These are phyloP conservation scores for Phytophthora brassicae DNA, from an alignment of 352 stramenopile species.

Conservation along the genomic window DNA sequence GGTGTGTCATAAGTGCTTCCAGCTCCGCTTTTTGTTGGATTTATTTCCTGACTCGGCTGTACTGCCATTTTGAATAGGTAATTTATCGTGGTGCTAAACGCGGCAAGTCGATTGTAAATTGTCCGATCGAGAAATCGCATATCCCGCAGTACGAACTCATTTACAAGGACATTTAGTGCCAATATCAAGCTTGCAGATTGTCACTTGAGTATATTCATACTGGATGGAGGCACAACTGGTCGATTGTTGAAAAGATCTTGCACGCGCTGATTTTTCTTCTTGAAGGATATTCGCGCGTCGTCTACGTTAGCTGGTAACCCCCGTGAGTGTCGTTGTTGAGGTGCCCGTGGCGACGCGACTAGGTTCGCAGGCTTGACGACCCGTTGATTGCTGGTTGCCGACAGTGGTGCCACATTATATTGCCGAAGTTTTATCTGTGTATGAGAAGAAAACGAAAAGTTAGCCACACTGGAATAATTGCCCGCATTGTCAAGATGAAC, in stretches of 20 bases:
- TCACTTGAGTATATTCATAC: slow-evolving; percentile 34
- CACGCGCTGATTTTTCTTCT: slow-evolving; percentile 57
- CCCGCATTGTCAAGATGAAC: background rate
- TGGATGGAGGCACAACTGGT: slow-evolving; percentile 38
- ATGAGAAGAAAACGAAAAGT: background rate
- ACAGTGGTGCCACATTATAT: slow-evolving; percentile 36
- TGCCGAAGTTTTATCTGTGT: slow-evolving; percentile 61
- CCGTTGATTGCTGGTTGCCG: slow-evolving; percentile 18
- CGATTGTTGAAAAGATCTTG: slow-evolving; percentile 60
- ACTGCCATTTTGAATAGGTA: slow-evolving; percentile 44
- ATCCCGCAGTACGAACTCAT: slow-evolving; percentile 84
- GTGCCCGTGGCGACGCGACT: background rate
- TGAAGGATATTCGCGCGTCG: slow-evolving; percentile 42
- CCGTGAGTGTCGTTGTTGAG: slow-evolving; percentile 28
- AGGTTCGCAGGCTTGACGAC: slow-evolving; percentile 1
- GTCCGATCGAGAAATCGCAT: slow-evolving; percentile 71
- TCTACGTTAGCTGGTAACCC: slow-evolving; percentile 28
- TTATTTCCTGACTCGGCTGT: slow-evolving; percentile 1
- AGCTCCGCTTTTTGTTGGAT: no score
- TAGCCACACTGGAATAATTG: background rate
- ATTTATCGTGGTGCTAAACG: slow-evolving; percentile 79
- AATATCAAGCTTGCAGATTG: background rate
- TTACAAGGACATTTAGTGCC: slow-evolving; percentile 85
- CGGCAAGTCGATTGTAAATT: slow-evolving; percentile 82
- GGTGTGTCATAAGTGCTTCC: slow-evolving; percentile 32